Conservation (phyloP, 2,329 filamentous ascomycete species). For the Colletotrichum eleusines region DNA sequence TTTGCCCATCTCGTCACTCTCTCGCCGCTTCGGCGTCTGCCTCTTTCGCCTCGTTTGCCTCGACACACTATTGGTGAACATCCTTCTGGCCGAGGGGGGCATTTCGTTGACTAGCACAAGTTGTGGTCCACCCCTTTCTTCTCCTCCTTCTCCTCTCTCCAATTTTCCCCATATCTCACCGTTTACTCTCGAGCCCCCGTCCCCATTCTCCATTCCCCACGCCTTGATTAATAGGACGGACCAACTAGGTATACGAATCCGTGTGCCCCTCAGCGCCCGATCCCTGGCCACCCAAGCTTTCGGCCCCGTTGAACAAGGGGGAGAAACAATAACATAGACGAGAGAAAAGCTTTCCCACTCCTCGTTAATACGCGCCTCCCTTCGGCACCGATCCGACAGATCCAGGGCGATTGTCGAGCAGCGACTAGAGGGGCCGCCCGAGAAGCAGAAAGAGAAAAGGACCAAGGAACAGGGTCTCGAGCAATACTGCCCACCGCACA, state of each 20-base stretch:
- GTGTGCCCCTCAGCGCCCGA: conserved; percentile 36
- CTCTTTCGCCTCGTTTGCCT: conserved; percentile 7
- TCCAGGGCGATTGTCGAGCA: conserved; percentile 16
- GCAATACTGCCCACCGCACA: conserved; percentile 7
- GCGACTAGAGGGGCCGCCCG: neutral
- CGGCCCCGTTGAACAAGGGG: conserved; percentile 37
- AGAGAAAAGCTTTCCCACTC: conserved; percentile 27
- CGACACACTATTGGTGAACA: neutral
- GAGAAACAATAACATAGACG: conserved; percentile 25
- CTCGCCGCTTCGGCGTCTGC: conserved; percentile 7
- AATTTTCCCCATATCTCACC: conserved; percentile 35
- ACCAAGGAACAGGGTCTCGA: neutral
- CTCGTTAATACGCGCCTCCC: conserved; percentile 7
- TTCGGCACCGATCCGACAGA: conserved; percentile 35
- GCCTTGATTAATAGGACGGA: conserved; percentile 23
- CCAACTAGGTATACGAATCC: conserved; percentile 39
- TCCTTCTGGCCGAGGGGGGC: neutral
- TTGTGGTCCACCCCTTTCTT: neutral
- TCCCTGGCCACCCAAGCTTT: conserved; percentile 31
- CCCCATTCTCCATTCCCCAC: conserved; percentile 33
- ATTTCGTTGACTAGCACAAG: conserved; percentile 17
- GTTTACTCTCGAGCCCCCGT: conserved; percentile 21
- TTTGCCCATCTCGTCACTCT: conserved; percentile 3
- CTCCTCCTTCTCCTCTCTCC: conserved; percentile 7
- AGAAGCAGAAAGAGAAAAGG: neutral